These are phyloP conservation scores for Acacia acuminata DNA, from an alignment of 306 rosid species.

Conservation along the genomic window DNA sequence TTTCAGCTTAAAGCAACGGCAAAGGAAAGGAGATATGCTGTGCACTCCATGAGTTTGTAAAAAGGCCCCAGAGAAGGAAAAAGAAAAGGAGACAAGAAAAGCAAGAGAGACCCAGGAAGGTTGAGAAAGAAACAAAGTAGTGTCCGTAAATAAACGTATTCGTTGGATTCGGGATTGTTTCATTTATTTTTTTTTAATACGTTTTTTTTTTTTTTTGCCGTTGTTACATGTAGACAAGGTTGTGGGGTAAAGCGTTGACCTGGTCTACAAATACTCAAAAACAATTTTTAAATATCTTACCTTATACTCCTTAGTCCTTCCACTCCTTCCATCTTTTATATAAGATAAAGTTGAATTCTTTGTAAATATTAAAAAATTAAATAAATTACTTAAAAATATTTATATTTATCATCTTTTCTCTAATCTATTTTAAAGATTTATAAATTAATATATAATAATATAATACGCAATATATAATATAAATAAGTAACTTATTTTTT, in stretches of 20 bases:
- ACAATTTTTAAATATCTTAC: no score
- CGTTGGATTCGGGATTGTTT: not conserved
- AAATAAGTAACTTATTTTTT: no score
- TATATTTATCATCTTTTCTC: no score
- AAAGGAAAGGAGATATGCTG: constrained; percentile 19
- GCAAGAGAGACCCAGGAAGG: constrained; percentile 8
- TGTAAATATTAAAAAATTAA: no score
- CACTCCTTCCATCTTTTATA: no score
- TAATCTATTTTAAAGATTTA: no score
- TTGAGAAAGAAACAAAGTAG: not conserved
- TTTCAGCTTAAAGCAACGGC: constrained; percentile 33
- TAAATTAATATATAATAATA: no score
- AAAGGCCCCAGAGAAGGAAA: constrained; percentile 34
- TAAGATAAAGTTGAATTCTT: no score
- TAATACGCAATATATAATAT: no score
- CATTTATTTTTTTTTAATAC: constrained; percentile 29
- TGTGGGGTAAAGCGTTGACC: constrained; percentile 13
- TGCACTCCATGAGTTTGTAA: constrained; percentile 36
- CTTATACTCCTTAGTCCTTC: no score
- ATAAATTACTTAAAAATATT: no score
- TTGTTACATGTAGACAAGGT: constrained; percentile 31
- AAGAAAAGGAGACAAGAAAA: not conserved
- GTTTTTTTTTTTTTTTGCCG: not conserved
- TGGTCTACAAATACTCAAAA: not conserved
- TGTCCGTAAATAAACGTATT: not conserved